These are phyloP conservation scores for Euphrasia arctica DNA, from an alignment of 305 asterid genomes.

Conservation along the genomic window DNA sequence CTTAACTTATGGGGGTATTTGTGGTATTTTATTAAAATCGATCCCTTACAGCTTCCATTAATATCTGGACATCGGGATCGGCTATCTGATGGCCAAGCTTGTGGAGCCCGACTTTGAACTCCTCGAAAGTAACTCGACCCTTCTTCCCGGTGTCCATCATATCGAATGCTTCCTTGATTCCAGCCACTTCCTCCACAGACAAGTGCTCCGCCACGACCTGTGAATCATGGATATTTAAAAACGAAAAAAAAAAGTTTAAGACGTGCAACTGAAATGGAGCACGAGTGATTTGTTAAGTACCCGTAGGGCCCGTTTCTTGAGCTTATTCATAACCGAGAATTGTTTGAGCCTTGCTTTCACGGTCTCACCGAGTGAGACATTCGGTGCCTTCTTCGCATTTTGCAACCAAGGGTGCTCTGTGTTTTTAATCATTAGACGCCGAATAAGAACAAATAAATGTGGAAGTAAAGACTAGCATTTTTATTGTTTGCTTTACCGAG, in stretches of 20 bases:
- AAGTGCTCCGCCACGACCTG: conserved; percentile 63
- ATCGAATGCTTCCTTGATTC: conserved; percentile 55
- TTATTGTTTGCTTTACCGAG: conserved; percentile 34
- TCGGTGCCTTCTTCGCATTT: conserved; percentile 53
- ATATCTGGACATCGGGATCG: conserved; percentile 45
- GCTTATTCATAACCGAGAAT: conserved; percentile 67
- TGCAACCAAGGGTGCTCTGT: conserved; percentile 74
- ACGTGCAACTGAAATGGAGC: neutral
- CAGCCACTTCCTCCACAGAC: conserved; percentile 61
- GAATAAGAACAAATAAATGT: neutral
- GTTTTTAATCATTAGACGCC: conserved; percentile 1
- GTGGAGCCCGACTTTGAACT: conserved; percentile 48
- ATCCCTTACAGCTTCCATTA: conserved; percentile 59
- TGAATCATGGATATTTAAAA: no score
- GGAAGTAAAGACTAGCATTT: neutral
- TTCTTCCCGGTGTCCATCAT: conserved; percentile 47
- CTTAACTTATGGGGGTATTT: no score
- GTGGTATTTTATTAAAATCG: no score
- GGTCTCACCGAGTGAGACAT: conserved; percentile 57
- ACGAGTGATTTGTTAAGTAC: conserved; percentile 26
- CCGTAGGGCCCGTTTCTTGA: conserved; percentile 57
- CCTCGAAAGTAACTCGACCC: conserved; percentile 42
- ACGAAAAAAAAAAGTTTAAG: neutral
- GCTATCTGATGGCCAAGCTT: conserved; percentile 55
- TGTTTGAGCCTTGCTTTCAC: conserved; percentile 72